A percentile compares a stretch with the other conserved stretches of the same genome.
phyloP scores from a whole-genome alignment of 2,329 filamentous ascomycete genomes.

The Coniochaeta hoffmannii region DNA sequence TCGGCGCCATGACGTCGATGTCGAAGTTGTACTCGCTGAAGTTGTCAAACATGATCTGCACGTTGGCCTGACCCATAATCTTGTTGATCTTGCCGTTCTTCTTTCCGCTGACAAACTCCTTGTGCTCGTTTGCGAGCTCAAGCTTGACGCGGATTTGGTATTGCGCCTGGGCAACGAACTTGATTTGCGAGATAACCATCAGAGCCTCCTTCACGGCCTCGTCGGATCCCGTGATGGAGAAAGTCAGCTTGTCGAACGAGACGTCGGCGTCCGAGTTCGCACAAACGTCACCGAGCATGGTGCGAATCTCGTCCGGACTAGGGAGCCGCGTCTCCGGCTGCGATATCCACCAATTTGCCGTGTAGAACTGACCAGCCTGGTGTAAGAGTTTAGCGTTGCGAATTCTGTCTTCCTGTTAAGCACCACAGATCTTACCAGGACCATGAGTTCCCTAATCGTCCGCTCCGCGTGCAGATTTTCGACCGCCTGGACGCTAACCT shows the following conservation, averaged over 20 bases:
- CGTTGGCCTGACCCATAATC: conserved; percentile 99
- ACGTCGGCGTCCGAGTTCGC: conserved; percentile 94
- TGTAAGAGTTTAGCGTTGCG: conserved; percentile 16
- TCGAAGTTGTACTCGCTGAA: conserved; percentile 99
- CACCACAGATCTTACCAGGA: conserved; percentile 53
- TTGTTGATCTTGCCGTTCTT: conserved; percentile 99
- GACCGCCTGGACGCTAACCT: conserved; percentile 84
- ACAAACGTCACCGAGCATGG: conserved; percentile 93
- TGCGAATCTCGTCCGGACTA: conserved; percentile 65
- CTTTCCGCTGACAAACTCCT: conserved; percentile 98
- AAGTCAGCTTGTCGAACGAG: conserved; percentile 88
- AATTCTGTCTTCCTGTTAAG: conserved; percentile 4
- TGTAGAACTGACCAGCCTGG: conserved; percentile 94
- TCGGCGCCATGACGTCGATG: conserved; percentile 89
- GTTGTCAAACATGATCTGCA: conserved; percentile 97
- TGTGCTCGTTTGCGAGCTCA: conserved; percentile 97
- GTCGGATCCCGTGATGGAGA: conserved; percentile 90
- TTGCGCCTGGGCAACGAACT: conserved; percentile 77
- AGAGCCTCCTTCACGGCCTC: conserved; percentile 95
- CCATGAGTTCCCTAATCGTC: conserved; percentile 93
- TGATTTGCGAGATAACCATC: conserved; percentile 84
- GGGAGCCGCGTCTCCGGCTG: conserved; percentile 61
- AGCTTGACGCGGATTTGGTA: conserved; percentile 98
- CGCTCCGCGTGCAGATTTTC: conserved; percentile 93
- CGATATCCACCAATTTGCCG: conserved; percentile 87